Evolutionary conservation across 2,329 filamentous ascomycete genomes (phyloP), one percentile per base, ranked within the genome.

Genomic region (Fusarium irregulare): DNA sequence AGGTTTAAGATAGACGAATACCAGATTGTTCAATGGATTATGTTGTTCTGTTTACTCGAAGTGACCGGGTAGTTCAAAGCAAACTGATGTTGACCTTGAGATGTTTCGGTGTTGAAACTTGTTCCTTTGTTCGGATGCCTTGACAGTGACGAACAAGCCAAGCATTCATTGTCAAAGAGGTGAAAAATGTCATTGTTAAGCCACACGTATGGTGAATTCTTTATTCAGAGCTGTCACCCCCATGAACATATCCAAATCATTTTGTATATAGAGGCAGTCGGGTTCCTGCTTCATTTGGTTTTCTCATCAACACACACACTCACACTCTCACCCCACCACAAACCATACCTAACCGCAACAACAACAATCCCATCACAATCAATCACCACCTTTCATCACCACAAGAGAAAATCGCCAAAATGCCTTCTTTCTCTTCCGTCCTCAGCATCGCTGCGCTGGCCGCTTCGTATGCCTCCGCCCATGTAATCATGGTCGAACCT

Each of bases 401-500:
- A 3, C 5, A 21, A 7, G 11, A 46, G 32, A 46, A 3, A 47
- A 47, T 11, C 13, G 14, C 0, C 11, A 46, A 13, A 23, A 70
- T 70, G 68, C 25, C n/a, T 55, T 53, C 63, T 18, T 21, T 63
- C 7, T 9, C 37, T 25, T 56, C 54, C 18, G 3, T 48, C 12
- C 3, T 60, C 12, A 40, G 54, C 30, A 40, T 56, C 51, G n/a
- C 56, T 27, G 62, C 59, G 14, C 58, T 73, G 20, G 32, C 9
- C 27, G 44, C 60, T 27, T 20, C 51, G 10, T 28, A 50, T 1
- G 54, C 40, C 5, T 56, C 56, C 2, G 54, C 63, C 37, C 74
- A 76, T 16, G 60, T 75, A 49, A 66, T 76, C 60, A 76, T 76
- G 74, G 34, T 76, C 3, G 74, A 76, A n/a, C 74, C 74, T 12